phyloP scores from a whole-genome alignment of 2,329 filamentous ascomycete species.

The Blastomyces gilchristii region DNA sequence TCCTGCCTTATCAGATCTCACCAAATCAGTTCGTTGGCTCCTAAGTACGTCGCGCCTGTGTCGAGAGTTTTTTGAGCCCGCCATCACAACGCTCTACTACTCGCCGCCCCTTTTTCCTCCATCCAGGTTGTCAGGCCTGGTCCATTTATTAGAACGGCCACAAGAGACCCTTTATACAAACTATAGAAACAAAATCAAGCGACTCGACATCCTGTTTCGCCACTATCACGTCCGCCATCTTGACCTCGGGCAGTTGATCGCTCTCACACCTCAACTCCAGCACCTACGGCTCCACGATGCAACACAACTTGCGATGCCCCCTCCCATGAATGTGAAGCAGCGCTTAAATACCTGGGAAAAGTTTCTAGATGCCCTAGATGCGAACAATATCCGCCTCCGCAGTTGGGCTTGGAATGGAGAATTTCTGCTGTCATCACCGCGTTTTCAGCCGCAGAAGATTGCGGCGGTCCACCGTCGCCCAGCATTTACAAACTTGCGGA shows the following conservation, averaged over 20 bases:
- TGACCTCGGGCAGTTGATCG: constrained; percentile 50
- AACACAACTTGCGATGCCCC: constrained; percentile 6
- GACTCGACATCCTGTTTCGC: constrained; percentile 58
- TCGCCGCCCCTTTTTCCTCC: constrained; percentile 53
- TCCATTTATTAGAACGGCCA: constrained; percentile 47
- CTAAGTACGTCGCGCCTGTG: constrained; percentile 53
- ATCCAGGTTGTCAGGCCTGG: constrained; percentile 39
- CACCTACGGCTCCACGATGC: constrained; percentile 60
- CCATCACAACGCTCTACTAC: constrained; percentile 60
- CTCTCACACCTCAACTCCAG: constrained; percentile 54
- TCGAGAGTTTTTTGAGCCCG: constrained; percentile 58
- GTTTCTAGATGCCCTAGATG: constrained; percentile 55
- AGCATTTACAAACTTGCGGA: constrained; percentile 41
- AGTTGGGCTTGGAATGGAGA: constrained; percentile 49
- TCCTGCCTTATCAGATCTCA: constrained; percentile 42
- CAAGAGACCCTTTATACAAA: constrained; percentile 45
- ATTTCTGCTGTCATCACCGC: constrained; percentile 30
- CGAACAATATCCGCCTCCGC: constrained; percentile 37
- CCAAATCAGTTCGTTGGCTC: constrained; percentile 47
- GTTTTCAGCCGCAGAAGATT: constrained; percentile 40
- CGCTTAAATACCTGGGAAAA: constrained; percentile 7
- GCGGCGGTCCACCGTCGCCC: constrained; percentile 44
- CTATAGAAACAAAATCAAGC: constrained; percentile 61
- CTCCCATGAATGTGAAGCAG: not conserved
- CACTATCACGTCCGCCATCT: constrained; percentile 44